Conservation (phyloP, 768 basidiomycete genomes). For the Collybia sordida region DNA sequence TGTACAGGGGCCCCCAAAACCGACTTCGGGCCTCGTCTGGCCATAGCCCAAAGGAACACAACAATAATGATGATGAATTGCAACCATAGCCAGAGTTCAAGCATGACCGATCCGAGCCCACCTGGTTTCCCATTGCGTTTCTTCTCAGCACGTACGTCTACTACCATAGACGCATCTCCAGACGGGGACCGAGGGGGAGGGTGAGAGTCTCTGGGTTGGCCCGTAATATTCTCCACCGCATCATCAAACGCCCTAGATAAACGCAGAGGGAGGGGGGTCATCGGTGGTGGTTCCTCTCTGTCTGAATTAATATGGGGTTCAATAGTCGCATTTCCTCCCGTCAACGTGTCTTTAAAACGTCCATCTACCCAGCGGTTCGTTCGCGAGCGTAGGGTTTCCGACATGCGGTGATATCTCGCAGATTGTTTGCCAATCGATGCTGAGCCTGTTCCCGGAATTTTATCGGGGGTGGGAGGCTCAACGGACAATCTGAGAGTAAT, state of each 20-base stretch:
- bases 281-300: constrained; percentile 8
- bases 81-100: constrained; percentile 84
- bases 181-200: not conserved
- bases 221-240: constrained; percentile 40
- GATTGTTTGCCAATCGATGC: constrained; percentile 18
- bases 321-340: constrained; percentile 8
- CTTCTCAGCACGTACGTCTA: constrained; percentile 2
- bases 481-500: constrained; percentile 35
- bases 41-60: constrained; percentile 82
- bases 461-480: constrained; percentile 42
- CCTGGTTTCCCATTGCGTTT: constrained; percentile 17
- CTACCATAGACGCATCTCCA: constrained; percentile 5
- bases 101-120: constrained; percentile 40
- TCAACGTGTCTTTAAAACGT: constrained; percentile 39
- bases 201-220: constrained; percentile 1
- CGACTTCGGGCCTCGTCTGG: constrained; percentile 70
- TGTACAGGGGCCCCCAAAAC: constrained; percentile 50
- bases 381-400: constrained; percentile 55
- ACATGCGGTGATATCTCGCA: constrained; percentile 37
- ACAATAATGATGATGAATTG: constrained; percentile 75
- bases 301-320: constrained; percentile 1
- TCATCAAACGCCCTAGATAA: constrained; percentile 43
- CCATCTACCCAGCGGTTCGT: constrained; percentile 61
- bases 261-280: constrained; percentile 35
- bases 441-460: constrained; percentile 10